Base-by-base conservation (phyloP, 352 stramenopile species). In the Pythium brachiatum region DNA sequence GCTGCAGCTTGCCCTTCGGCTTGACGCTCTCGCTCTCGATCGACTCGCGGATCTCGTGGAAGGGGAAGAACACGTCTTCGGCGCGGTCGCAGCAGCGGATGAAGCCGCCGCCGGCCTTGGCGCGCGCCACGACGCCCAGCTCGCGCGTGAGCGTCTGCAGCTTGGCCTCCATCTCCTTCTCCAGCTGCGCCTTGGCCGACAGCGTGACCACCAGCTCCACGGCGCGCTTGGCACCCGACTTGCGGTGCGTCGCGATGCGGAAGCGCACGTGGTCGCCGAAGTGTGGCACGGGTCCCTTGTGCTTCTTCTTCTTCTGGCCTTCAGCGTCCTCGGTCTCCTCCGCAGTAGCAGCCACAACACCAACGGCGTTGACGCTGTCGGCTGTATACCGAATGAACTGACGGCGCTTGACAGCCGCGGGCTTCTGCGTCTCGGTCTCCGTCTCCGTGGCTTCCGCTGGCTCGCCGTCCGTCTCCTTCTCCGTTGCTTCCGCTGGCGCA, bases 231-330 rank as follows among this genome's bases (percentile, higher is more conserved):
- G 61, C 58, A 32, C 81, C 80, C 0, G 77, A 81, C 67, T 90
- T 88, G 44, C 77, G 76, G 53, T 93, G 84, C 21, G 76, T 87
- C 15, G 81, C 81, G 38, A 93, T 79, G 50, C 80, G 80, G 68
- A 93, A 93, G 18, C 60, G 71, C 56, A 93, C 84, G 52, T 89
- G 72, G 36, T 93, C 84, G 12, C 82, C 80, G 72, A 87, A 83
- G 31, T 81, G 79, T 25, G 83, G 81, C 13, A 74, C 36, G 34
- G 61, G 56, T 12, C 39, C 27, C 25, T 67, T 64, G 21, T 41
- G 39, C 26, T 60, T 32, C 26, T 76, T 62, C 41, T 73, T 61
- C 2, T 70, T 29, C 11, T 61, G 21, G 16, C 36, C 27, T 15
- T 59, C 69, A 12, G 71, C 57, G 18, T 64, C 62, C 16, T 71